phyloP scores from a whole-genome alignment of 768 basidiomycete genomes.

The Agrocybe pediades region DNA sequence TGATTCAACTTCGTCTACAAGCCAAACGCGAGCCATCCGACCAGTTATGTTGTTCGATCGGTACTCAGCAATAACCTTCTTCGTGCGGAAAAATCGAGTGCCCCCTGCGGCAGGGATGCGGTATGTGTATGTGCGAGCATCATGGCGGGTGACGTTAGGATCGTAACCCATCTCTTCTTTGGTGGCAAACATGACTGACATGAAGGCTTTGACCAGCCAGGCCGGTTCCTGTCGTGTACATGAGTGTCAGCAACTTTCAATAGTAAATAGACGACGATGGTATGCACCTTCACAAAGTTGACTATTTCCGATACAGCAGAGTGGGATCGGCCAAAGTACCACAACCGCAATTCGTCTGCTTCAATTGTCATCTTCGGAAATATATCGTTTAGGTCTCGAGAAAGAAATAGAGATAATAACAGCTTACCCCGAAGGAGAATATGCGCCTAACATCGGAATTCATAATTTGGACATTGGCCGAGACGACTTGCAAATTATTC shows the following conservation, averaged over 20 bases:
- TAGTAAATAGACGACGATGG: no score
- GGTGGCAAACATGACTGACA: no score
- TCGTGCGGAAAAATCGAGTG: neutral
- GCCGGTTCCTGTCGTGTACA: neutral
- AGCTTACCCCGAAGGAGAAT: conserved; percentile 2
- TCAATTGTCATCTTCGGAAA: neutral
- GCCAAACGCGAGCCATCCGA: conserved; percentile 6
- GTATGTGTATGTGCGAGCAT: neutral
- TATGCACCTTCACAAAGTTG: neutral
- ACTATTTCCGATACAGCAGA: neutral
- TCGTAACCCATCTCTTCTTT: conserved; percentile 3
- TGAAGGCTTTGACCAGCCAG: neutral
- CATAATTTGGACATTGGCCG: conserved; percentile 8
- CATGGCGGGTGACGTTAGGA: neutral
- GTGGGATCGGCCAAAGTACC: neutral
- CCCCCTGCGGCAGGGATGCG: neutral
- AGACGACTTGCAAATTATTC: conserved; percentile 2
- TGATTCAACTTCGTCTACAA: neutral
- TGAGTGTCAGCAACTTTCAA: neutral
- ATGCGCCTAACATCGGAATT: conserved; percentile 5
- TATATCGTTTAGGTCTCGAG: neutral
- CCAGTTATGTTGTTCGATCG: conserved; percentile 10
- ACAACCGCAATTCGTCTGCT: neutral
- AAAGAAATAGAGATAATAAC: neutral
- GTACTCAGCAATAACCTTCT: neutral